Evolutionary conservation across 192 early-diverging fungal species (phyloP), one percentile per base, ranked within the genome.

Genomic region (Pilobolus umbonatus): DNA sequence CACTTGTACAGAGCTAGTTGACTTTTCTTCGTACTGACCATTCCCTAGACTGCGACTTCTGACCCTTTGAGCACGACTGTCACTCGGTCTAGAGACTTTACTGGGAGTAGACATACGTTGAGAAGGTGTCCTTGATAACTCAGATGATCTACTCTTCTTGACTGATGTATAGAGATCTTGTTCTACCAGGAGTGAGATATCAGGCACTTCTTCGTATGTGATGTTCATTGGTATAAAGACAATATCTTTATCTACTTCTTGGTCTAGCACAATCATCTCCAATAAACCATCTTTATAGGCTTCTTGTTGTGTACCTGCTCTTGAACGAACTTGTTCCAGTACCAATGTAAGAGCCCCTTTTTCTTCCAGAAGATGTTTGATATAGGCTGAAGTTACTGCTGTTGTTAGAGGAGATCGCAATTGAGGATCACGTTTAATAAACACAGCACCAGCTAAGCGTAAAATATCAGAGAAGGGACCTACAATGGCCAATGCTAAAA

Each of bases 221-320:
- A 59, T 45, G 14, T 59, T 59, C 11, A 59, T 59, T 6, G 57
- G 57, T 10, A 59, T 45, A 48, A 59, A 59, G 26, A 45, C 44
- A 17, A 48, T 48, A 26, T 59, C 57, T 2, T 55, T 12, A 3
- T 24, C 26, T n/a, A n/a, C n/a, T 4, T 30, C n/a, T 53, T 53
- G 32, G 14, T 38, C 40, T 48, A 22, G 17, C 14, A 32, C 48
- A 17, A 47, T 34, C 44, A 59, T 59, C 4, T 59, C 57, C 2
- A 59, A 14, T 3, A 59, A 9, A 17, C 57, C 57, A 49, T 59
- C 57, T 8, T 48, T 26, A 36, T 36, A 59, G 0, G 45, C 21
- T 6, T 17, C 17, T n/a, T 59, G 57, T 19, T 10, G 36, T 5
- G 48, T 19, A 25, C 57, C 57, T 2, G 57, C 48, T 0, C 57